phyloP scores from a whole-genome alignment of 139 green algal genomes.

The Diplosphaera chodatii region DNA sequence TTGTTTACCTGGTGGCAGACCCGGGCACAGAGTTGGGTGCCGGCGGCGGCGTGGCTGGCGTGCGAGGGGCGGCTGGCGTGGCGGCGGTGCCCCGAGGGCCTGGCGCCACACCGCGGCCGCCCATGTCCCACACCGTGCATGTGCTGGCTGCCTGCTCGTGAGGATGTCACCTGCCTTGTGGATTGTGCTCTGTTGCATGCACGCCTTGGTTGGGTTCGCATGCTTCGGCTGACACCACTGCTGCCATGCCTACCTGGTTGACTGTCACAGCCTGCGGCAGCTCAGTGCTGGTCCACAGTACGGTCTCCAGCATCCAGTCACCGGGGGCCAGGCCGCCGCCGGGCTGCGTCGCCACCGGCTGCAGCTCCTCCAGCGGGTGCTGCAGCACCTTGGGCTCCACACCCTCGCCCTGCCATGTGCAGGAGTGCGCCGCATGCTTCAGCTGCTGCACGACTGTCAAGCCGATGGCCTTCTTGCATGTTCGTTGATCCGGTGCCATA shows the following conservation, averaged over 20 bases:
- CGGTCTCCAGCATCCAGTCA: conserved; percentile 33
- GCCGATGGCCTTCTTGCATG: too few species aligned
- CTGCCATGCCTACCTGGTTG: conserved; percentile 37
- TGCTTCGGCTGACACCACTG: too few species aligned
- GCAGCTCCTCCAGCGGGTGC: conserved; percentile 52
- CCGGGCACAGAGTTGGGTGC: background rate
- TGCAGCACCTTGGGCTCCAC: conserved; percentile 35
- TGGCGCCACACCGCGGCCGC: too few species aligned
- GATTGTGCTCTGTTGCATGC: too few species aligned
- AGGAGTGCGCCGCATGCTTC: background rate
- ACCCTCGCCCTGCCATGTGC: background rate
- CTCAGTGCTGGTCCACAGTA: conserved; percentile 51
- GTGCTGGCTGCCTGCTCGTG: background rate
- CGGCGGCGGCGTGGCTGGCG: background rate
- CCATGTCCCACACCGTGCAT: background rate
- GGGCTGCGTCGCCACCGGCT: conserved; percentile 18
- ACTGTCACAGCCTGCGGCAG: conserved; percentile 52
- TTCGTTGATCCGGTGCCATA: too few species aligned
- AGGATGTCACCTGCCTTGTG: too few species aligned
- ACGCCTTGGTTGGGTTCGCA: too few species aligned
- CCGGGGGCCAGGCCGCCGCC: conserved; percentile 19
- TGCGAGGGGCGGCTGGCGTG: background rate
- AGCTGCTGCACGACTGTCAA: too few species aligned
- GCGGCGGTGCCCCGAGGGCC: background rate
- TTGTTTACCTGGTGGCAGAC: background rate